A percentile compares a stretch with the other conserved stretches of the same genome.
phyloP scores from a whole-genome alignment of 169 alveolate species.

The Cardiosporidium cionae region DNA sequence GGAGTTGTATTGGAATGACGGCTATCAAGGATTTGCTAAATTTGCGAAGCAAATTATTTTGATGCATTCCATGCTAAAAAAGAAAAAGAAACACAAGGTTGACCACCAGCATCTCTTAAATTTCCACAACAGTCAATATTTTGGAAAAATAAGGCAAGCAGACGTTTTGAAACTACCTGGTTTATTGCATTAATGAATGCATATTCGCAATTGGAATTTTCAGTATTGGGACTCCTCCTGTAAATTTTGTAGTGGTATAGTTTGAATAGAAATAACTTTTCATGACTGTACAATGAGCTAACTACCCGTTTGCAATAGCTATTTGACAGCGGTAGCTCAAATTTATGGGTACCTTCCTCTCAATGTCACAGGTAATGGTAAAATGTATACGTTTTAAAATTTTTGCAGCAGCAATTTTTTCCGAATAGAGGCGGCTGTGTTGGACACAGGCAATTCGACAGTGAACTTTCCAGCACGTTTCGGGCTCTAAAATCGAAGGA shows the following conservation, averaged over 20 bases:
- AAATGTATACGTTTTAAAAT: neutral
- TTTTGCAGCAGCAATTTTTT: neutral
- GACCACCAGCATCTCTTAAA: constrained; percentile 60
- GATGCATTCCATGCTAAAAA: too few relatives aligned
- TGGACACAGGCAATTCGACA: constrained; percentile 66
- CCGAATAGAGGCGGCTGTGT: constrained; percentile 66
- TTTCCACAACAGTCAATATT: constrained; percentile 78
- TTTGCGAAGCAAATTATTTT: too few relatives aligned
- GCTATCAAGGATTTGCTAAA: too few relatives aligned
- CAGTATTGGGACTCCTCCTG: neutral
- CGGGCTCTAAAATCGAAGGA: constrained; percentile 21
- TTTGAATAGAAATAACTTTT: too few relatives aligned
- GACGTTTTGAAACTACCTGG: too few relatives aligned
- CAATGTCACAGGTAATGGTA: constrained; percentile 44
- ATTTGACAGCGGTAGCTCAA: constrained; percentile 78
- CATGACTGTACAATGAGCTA: too few relatives aligned
- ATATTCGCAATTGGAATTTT: too few relatives aligned
- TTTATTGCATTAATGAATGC: too few relatives aligned
- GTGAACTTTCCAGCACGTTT: constrained; percentile 59
- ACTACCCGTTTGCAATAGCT: too few relatives aligned
- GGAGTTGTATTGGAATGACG: too few relatives aligned
- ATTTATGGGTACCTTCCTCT: constrained; percentile 74
- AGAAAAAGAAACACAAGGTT: too few relatives aligned
- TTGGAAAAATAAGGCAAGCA: constrained; percentile 64
- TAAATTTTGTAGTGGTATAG: neutral